These are phyloP conservation scores for Brasilioporus rufonigricans DNA, from an alignment of 768 basidiomycete genomes.

Conservation along the genomic window DNA sequence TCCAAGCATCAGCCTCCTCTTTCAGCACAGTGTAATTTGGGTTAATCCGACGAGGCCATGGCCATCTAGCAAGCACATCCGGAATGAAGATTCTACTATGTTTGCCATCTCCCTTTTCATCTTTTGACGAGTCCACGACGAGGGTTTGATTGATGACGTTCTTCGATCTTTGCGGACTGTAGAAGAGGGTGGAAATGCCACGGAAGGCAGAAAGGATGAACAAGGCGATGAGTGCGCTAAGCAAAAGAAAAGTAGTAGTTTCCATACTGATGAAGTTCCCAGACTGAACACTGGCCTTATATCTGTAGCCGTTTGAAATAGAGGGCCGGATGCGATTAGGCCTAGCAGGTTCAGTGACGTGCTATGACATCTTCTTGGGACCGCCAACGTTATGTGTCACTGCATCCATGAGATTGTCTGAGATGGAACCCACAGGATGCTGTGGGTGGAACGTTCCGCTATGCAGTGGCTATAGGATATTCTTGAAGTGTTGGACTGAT, in stretches of 20 bases:
- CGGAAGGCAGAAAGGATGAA: neutral
- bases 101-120: neutral
- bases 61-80: neutral
- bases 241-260: neutral
- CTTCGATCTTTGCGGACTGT: neutral
- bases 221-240: neutral
- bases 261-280: neutral
- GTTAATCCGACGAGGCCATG: neutral
- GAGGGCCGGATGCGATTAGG: no score
- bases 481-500: no score
- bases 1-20: neutral
- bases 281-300: neutral
- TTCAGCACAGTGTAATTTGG: neutral
- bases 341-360: no score
- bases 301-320: no score
- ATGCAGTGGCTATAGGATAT: no score
- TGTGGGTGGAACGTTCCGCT: no score
- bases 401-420: no score
- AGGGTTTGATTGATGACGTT: neutral
- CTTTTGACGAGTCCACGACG: neutral
- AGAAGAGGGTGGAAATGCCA: neutral
- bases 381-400: no score
- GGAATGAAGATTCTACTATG: neutral
- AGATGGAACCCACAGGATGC: no score
- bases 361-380: no score